phyloP scores from a whole-genome alignment of 306 rosid species.

The Prunus campanulata region DNA sequence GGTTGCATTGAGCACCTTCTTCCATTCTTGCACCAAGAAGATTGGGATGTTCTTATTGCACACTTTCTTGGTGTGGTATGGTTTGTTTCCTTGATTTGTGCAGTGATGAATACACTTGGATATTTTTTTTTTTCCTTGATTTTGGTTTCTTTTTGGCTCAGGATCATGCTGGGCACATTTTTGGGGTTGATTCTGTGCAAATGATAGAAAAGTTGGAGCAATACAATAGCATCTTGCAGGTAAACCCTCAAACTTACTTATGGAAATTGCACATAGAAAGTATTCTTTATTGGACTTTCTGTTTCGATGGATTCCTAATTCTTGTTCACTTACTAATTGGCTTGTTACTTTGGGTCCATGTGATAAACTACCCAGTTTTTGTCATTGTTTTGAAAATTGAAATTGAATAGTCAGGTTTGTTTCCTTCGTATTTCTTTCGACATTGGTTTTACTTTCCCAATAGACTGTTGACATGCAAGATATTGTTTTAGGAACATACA shows the following conservation, averaged over 20 bases:
- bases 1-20: conserved; percentile 90
- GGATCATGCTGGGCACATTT: conserved; percentile 99
- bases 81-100: conserved; percentile 6
- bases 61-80: conserved; percentile 99
- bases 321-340: conserved; percentile 15
- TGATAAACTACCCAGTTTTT: neutral
- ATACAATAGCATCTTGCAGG: conserved; percentile 75
- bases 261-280: neutral
- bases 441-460: neutral
- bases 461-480: neutral
- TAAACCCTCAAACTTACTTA: conserved; percentile 24
- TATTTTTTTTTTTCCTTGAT: neutral
- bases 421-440: neutral
- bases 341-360: neutral
- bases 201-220: conserved; percentile 92
- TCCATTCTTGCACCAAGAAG: conserved; percentile 75
- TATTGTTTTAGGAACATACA: conserved; percentile 1
- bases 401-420: neutral
- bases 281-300: neutral
- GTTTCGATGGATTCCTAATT: neutral
- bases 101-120: neutral
- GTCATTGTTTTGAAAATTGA: neutral
- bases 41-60: conserved; percentile 96
- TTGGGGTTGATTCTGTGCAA: conserved; percentile 85
- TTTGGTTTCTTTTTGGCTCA: conserved; percentile 27